Evolutionary conservation across 106 monocot genomes (phyloP).

Genomic region (Acanthochlamys bracteata): DNA sequence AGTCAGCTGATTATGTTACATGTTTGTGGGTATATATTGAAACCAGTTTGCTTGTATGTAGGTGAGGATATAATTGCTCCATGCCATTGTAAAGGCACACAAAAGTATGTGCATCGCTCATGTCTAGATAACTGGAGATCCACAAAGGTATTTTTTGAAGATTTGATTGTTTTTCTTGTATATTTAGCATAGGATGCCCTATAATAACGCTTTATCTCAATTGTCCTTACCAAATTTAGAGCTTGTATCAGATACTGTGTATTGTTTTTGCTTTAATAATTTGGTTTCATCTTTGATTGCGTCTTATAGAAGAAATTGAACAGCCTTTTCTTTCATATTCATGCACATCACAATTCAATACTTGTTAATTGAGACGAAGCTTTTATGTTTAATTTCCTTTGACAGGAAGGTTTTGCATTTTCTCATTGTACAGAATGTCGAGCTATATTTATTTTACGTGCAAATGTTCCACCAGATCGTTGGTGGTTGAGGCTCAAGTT

Average conservation of each 20-base stretch:
- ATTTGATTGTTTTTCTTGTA: not conserved
- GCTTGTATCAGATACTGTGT: too few relatives aligned
- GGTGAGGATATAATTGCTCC: slow-evolving; percentile 94
- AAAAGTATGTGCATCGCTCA: slow-evolving; percentile 88
- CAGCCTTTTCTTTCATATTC: too few relatives aligned
- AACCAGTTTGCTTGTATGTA: slow-evolving; percentile 13
- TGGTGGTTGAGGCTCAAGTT: slow-evolving; percentile 96
- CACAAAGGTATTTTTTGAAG: slow-evolving; percentile 61
- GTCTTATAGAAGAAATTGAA: too few relatives aligned
- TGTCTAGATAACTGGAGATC: slow-evolving; percentile 99
- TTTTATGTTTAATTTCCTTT: too few relatives aligned
- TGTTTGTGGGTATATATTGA: slow-evolving; percentile 1
- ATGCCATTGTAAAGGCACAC: slow-evolving; percentile 89
- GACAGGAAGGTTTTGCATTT: slow-evolving; percentile 98
- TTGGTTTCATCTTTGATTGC: too few relatives aligned
- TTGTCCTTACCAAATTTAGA: too few relatives aligned
- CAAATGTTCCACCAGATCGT: slow-evolving; percentile 95
- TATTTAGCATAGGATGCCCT: too few relatives aligned
- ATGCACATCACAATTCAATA: too few relatives aligned
- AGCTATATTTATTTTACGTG: slow-evolving; percentile 79
- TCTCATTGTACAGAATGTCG: slow-evolving; percentile 94
- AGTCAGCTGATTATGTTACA: not conserved
- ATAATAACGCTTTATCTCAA: too few relatives aligned
- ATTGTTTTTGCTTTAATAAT: too few relatives aligned
- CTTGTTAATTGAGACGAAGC: too few relatives aligned